Evolutionary conservation across 225 moss, liverwort and hornwort genomes (phyloP), one percentile per base, ranked within the genome.

Genomic region (Sphagnum tenellum): DNA sequence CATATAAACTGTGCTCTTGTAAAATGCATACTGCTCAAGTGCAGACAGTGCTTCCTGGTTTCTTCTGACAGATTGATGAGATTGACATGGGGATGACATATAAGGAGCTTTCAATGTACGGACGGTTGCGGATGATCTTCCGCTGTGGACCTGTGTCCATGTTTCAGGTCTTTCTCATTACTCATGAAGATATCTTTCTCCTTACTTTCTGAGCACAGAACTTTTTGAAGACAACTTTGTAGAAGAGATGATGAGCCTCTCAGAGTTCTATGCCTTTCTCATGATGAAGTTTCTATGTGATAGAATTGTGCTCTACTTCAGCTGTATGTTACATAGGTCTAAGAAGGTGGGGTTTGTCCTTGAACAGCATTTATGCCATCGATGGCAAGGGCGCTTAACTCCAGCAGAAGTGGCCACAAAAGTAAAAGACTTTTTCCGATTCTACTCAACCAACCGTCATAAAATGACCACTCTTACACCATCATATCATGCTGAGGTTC

Each of bases 11-110:
- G 29, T 29, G 29, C 29, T 29, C 29, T 29, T 29, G 29, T 29
- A 29, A 29, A 29, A 29, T 29, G 29, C 29, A 29, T 29, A 29
- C 29, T 29, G 29, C 29, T 29, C 29, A 29, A 29, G 29, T 29
- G 29, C 29, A 29, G 29, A 29, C 29, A 29, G 63, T 49, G 11
- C 8, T 46, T 51, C 50, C 5, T 49, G 9, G 49, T 50, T 10
- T 48, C 11, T 66, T 62, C 72, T 50, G 44, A 48, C 88, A 96
- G 82, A 67, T 65, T 71, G 92, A 96, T 72, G 92, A 96, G 73
- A 64, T 67, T 8, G 92, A 96, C 54, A 96, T 96, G 95, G 95
- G 89, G 55, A 96, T 92, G 92, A 92, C 92, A 7, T 92, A 92
- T 62, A 88, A 92, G 66, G 95, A 92, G 78, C 95, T 92, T 13